Percentiles rank a stretch among this genome's conserved stretches.
Evolutionary conservation across 345 rosid species (phyloP).

Genomic region (Pugionium dolabratum): DNA sequence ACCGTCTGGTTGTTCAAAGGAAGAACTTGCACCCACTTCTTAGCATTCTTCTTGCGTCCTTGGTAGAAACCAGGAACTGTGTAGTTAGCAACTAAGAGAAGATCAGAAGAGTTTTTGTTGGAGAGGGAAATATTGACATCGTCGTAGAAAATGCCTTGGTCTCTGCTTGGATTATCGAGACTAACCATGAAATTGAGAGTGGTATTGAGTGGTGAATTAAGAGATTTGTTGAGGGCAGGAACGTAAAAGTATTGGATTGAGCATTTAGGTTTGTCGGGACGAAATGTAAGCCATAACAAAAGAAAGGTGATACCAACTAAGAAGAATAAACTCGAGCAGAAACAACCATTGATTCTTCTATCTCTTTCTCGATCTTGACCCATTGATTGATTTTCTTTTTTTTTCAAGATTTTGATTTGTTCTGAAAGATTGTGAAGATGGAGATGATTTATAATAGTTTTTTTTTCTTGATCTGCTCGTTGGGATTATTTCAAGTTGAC

Average conservation of each 20-base stretch:
- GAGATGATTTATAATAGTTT: too few species aligned
- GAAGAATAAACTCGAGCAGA: constrained; percentile 62
- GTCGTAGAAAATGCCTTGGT: constrained; percentile 69
- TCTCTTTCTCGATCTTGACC: constrained; percentile 7
- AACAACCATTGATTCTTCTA: constrained; percentile 45
- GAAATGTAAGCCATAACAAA: constrained; percentile 77
- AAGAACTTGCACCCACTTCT: constrained; percentile 34
- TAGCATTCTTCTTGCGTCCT: constrained; percentile 66
- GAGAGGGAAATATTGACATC: constrained; percentile 47
- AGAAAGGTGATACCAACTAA: constrained; percentile 61
- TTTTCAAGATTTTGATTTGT: too few species aligned
- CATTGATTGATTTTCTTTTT: too few species aligned
- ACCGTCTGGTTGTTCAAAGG: constrained; percentile 42
- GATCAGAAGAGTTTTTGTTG: constrained; percentile 18
- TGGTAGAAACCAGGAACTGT: constrained; percentile 54
- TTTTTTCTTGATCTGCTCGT: too few species aligned
- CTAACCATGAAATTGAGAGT: constrained; percentile 49
- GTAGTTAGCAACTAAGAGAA: constrained; percentile 28
- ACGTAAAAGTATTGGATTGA: constrained; percentile 50
- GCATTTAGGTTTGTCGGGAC: constrained; percentile 58
- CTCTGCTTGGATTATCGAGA: constrained; percentile 64
- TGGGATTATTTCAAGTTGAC: too few species aligned
- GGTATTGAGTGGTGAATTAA: constrained; percentile 28
- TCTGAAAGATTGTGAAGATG: too few species aligned
- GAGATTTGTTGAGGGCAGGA: constrained; percentile 57